phyloP scores from a whole-genome alignment of 176 grass and related monocot genomes.

The Pharus latifolius region DNA sequence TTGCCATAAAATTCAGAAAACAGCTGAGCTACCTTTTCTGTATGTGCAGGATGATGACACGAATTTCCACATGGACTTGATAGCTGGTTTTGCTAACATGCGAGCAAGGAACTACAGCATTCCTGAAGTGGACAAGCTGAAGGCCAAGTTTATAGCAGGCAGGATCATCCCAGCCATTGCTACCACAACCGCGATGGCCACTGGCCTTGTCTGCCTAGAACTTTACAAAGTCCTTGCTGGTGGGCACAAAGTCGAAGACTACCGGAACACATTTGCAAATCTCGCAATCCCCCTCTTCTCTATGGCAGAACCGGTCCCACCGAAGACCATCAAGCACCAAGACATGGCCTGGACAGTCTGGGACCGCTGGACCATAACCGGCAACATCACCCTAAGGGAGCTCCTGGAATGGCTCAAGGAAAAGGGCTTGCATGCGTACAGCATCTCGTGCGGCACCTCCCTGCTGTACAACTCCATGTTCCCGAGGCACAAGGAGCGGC shows the following conservation, averaged over 20 bases:
- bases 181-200: conserved; percentile 73
- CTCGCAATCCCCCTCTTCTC: conserved; percentile 84
- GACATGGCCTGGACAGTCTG: conserved; percentile 77
- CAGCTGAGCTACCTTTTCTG: background rate
- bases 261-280: conserved; percentile 83
- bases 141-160: conserved; percentile 89
- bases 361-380: conserved; percentile 75
- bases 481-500: conserved; percentile 73
- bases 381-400: conserved; percentile 62
- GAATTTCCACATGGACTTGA: conserved; percentile 92
- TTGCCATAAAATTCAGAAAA: background rate
- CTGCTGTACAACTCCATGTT: conserved; percentile 94
- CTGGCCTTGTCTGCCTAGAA: conserved; percentile 77
- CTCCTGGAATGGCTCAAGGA: conserved; percentile 68
- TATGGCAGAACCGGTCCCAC: conserved; percentile 73
- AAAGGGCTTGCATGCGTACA: conserved; percentile 71
- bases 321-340: conserved; percentile 56
- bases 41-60: conserved; percentile 79
- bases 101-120: conserved; percentile 83
- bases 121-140: conserved; percentile 82
- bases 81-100: conserved; percentile 91
- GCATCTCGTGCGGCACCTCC: conserved; percentile 74
- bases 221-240: conserved; percentile 72
- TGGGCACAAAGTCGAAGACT: conserved; percentile 61
- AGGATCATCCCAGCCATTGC: conserved; percentile 92